Evolutionary conservation across 371 early-diverging fungal species (phyloP), one percentile per base, ranked within the genome.

Genomic region (Mucor circinelloides): DNA sequence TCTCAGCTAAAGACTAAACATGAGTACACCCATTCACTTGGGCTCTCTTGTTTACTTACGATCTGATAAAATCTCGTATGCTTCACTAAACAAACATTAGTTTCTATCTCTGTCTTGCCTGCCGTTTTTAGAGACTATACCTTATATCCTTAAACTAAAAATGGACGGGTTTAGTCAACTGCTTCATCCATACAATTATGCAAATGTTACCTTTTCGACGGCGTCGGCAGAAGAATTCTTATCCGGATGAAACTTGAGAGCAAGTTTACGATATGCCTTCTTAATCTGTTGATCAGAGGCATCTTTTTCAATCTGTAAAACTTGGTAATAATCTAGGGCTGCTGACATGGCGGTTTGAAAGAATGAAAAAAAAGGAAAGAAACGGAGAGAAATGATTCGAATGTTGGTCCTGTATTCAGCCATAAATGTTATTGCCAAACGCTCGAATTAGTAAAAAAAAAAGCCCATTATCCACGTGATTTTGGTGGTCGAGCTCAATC

Each of bases 221-320:
- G 84, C 83, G 28, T 80, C 82, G 17, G 71, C 66, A 13, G 73
- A 70, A 7, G 70, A 40, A 55, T 87, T 85, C 58, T 85, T 87
- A 64, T 87, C 87, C n/a, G 87, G 87, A 69, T 87, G 87, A 70
- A 84, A 87, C 50, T 70, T 71, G n/a, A 85, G 56, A 36, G 80
- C 80, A 17, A 80, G 72, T 38, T 75, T 78, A 28, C 74, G 57
- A 55, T 83, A 85, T 6, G 85, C 79, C 60, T 79, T 81, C 55
- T 75, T 79, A n/a, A 85, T 81, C 23, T 81, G 76, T 19, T 76
- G 66, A 9, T 77, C 74, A n/a, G 38, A 48, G 25, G 83, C 80
- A 23, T 76, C 72, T 13, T 19, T 31, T 9, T 73, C 31, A 15
- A 82, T 28, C n/a, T 65, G 67, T 17, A 79, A 62, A 10, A 72